Evolutionary conservation across 2,329 filamentous ascomycete species (phyloP).

Genomic region (Fusarium clavum): DNA sequence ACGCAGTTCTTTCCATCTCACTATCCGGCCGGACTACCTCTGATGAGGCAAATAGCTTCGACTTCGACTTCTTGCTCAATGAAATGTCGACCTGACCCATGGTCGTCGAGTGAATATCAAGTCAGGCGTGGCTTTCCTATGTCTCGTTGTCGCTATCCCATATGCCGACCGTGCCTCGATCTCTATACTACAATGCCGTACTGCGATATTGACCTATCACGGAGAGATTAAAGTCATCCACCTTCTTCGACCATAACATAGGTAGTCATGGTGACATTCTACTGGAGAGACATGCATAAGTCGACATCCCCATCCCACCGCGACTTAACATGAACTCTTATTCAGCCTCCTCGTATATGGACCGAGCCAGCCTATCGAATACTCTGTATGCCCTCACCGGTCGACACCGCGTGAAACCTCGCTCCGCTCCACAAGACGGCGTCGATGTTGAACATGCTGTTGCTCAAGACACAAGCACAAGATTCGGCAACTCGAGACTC

Average conservation of each 20-base stretch:
- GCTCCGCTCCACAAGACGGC: slow-evolving; percentile 25
- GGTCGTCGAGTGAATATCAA: neutral
- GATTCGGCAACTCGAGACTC: slow-evolving; percentile 23
- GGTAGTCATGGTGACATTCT: too few species aligned
- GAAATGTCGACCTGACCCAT: too few species aligned
- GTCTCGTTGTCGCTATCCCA: neutral
- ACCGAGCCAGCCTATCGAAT: neutral
- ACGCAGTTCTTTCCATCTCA: too few species aligned
- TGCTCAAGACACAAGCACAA: slow-evolving; percentile 9
- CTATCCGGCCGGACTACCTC: fast-evolving
- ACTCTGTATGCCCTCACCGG: too few species aligned
- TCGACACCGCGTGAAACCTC: too few species aligned
- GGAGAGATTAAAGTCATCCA: neutral
- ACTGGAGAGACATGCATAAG: fast-evolving
- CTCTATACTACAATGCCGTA: neutral
- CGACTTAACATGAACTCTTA: fast-evolving
- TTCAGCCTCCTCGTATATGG: neutral
- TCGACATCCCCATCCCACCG: neutral
- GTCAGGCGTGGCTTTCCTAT: too few species aligned
- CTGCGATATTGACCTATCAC: fast-evolving
- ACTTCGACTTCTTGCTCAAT: fast-evolving
- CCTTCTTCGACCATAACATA: too few species aligned
- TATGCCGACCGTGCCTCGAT: neutral
- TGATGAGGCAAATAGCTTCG: fast-evolving
- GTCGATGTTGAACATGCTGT: slow-evolving; percentile 26